These are phyloP conservation scores for Solanum etuberosum DNA, from an alignment of 257 asterid genomes.

Conservation along the genomic window DNA sequence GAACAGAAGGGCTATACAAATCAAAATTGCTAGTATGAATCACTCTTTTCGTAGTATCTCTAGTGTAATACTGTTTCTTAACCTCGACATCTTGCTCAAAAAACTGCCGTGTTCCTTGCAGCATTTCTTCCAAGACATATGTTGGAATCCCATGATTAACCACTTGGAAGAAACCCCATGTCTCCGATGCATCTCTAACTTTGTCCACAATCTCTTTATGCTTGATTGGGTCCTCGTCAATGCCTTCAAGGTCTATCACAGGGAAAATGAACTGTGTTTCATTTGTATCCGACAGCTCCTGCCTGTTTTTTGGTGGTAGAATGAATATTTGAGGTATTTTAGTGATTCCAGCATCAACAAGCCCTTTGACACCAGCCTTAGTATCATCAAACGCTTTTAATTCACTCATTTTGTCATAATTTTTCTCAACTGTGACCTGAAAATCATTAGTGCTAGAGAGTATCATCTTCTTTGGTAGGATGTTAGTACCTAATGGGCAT, in stretches of 20 bases:
- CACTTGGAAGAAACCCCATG: slow-evolving; percentile 56
- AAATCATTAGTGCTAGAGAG: not conserved
- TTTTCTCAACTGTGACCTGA: not conserved
- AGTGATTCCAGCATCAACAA: slow-evolving; percentile 34
- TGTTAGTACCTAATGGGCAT: not conserved
- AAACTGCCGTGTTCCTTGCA: slow-evolving; percentile 40
- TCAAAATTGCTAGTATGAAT: slow-evolving; percentile 48
- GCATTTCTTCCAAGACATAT: slow-evolving; percentile 33
- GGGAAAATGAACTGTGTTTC: slow-evolving; percentile 28
- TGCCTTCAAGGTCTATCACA: slow-evolving; percentile 38
- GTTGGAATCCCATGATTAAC: slow-evolving; percentile 56
- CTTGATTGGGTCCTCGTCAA: not conserved
- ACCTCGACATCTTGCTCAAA: slow-evolving; percentile 40
- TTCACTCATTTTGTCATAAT: slow-evolving; percentile 21
- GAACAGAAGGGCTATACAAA: slow-evolving; percentile 24
- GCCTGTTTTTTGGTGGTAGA: slow-evolving; percentile 5
- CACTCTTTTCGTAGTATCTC: slow-evolving; percentile 32
- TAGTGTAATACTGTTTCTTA: slow-evolving; percentile 42
- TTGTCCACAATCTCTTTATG: slow-evolving; percentile 19
- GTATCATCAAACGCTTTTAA: slow-evolving; percentile 49
- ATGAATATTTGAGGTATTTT: slow-evolving; percentile 38
- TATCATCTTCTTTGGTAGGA: slow-evolving; percentile 5
- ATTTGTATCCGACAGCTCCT: not conserved
- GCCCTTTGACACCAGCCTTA: slow-evolving; percentile 58
- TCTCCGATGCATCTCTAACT: slow-evolving; percentile 34